Conservation (phyloP, 345 rosid species). For the Camelina neglecta region DNA sequence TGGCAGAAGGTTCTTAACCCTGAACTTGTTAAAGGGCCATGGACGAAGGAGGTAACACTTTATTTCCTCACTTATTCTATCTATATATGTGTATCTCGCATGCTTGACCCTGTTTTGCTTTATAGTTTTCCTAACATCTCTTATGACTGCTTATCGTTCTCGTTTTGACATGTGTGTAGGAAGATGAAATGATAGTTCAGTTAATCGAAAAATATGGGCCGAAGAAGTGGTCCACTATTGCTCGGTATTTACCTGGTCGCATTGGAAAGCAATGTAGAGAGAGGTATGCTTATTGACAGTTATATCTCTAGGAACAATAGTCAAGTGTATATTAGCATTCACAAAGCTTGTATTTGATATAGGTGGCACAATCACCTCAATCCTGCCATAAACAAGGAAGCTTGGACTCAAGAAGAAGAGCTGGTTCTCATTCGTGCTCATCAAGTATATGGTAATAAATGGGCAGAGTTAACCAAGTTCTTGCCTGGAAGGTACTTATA, state of each 20-base stretch:
- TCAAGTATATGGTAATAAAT: conserved; percentile 93
- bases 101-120: conserved; percentile 13
- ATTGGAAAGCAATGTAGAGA: conserved; percentile 99
- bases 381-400: conserved; percentile 95
- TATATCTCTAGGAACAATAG: conserved; percentile 17
- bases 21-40: conserved; percentile 98
- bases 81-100: conserved; percentile 1
- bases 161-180: conserved; percentile 56
- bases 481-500: conserved; percentile 91
- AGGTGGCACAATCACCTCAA: conserved; percentile 99
- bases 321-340: conserved; percentile 26
- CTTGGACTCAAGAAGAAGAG: conserved; percentile 99
- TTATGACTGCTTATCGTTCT: conserved; percentile 22
- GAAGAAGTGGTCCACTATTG: conserved; percentile 98
- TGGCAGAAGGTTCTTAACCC: conserved; percentile 99
- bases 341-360: conserved; percentile 24
- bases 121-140: not conserved
- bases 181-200: conserved; percentile 85
- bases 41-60: conserved; percentile 93
- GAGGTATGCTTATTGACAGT: conserved; percentile 54
- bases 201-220: conserved; percentile 86
- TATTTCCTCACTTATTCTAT: conserved; percentile 10
- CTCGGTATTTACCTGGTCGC: conserved; percentile 94
- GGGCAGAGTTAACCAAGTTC: conserved; percentile 98
- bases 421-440: conserved; percentile 94